Evolutionary conservation across 2,329 filamentous ascomycete genomes (phyloP).

Genomic region (Colletotrichum zoysiae): DNA sequence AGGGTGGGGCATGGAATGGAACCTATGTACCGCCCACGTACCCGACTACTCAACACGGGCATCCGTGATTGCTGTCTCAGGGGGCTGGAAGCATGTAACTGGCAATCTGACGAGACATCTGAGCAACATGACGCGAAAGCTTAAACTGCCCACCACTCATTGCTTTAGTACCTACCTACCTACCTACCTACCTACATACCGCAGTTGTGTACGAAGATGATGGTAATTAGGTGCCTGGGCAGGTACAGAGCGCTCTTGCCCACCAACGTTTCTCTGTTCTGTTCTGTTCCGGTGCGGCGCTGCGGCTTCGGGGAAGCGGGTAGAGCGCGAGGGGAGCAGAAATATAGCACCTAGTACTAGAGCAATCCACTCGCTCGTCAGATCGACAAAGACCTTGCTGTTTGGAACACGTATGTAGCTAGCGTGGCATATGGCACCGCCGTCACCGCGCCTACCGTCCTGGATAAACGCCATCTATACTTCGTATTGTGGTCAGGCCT

Average conservation of each 20-base stretch:
- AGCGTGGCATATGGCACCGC: too few species aligned
- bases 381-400: too few species aligned
- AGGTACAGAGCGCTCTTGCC: not conserved
- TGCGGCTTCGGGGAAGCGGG: not conserved
- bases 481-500: too few species aligned
- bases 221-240: not conserved
- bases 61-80: slow-evolving; percentile 1
- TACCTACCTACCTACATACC: too few species aligned
- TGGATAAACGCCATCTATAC: too few species aligned
- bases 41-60: slow-evolving; percentile 21
- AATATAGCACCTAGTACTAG: not conserved
- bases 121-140: slow-evolving; percentile 31
- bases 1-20: slow-evolving; percentile 19
- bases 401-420: too few species aligned
- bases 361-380: too few species aligned
- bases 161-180: too few species aligned
- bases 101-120: slow-evolving; percentile 29
- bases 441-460: too few species aligned
- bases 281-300: too few species aligned
- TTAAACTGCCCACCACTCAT: slow-evolving; percentile 22
- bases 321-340: too few species aligned
- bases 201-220: too few species aligned
- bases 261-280: not conserved
- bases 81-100: slow-evolving; percentile 9
- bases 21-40: slow-evolving; percentile 25